Conservation (phyloP, 805 yeast species). For the Ogataea parapolymorpha region DNA sequence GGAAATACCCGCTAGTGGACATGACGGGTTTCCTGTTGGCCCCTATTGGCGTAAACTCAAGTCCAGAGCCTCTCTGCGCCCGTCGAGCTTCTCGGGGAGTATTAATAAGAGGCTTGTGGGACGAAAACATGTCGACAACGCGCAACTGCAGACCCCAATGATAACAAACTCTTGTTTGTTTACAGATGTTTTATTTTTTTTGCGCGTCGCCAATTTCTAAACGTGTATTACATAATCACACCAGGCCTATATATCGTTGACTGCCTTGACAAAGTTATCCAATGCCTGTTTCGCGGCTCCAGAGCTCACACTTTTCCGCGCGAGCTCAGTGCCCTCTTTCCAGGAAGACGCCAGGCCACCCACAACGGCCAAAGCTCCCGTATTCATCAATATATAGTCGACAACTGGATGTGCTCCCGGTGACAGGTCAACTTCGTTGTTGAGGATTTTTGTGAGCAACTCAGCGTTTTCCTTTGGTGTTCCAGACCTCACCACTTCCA, state of each 20-base stretch:
- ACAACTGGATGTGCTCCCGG: slow-evolving; percentile 60
- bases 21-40: slow-evolving; percentile 11
- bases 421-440: slow-evolving; percentile 40
- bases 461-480: slow-evolving; percentile 85
- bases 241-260: slow-evolving; percentile 16
- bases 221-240: slow-evolving; percentile 1
- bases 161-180: slow-evolving; percentile 8
- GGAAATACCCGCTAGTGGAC: slow-evolving; percentile 11
- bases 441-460: slow-evolving; percentile 42
- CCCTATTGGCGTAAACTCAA: slow-evolving; percentile 45
- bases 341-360: slow-evolving; percentile 66
- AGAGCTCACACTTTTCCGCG: slow-evolving; percentile 59
- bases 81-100: slow-evolving; percentile 27
- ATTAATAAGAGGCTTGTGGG: slow-evolving; percentile 28
- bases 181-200: slow-evolving; percentile 6
- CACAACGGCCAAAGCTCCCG: slow-evolving; percentile 82
- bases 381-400: slow-evolving; percentile 87
- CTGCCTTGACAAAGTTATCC: slow-evolving; percentile 46
- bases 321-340: slow-evolving; percentile 74
- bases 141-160: slow-evolving; percentile 4
- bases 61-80: slow-evolving; percentile 19
- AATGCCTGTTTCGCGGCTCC: slow-evolving; percentile 69
- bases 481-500: slow-evolving; percentile 71
- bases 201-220: slow-evolving; percentile 9
- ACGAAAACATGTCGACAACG: slow-evolving; percentile 26